Conservation (phyloP, 768 basidiomycete genomes). For the Arthromyces matolae region DNA sequence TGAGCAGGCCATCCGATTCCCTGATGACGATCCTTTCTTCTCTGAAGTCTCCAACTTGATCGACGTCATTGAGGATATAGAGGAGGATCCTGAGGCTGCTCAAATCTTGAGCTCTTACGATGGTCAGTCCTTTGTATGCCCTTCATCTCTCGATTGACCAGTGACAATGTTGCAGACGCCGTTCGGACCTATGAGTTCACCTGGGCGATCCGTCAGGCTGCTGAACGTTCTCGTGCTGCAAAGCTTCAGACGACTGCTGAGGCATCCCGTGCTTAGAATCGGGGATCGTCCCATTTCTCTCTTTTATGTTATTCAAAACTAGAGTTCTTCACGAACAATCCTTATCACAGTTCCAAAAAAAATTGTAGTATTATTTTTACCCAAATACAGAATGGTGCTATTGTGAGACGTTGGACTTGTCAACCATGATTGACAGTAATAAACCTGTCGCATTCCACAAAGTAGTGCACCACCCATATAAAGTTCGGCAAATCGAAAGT, state of each 20-base stretch:
- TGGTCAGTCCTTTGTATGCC: conserved; percentile 41
- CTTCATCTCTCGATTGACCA: neutral
- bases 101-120: conserved; percentile 83
- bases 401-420: neutral
- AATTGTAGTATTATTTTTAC: no score
- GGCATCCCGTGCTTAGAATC: conserved; percentile 20
- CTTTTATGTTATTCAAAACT: neutral
- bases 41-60: conserved; percentile 89
- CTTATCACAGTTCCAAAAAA: no score
- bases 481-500: no score
- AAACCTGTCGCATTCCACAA: no score
- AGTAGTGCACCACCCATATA: no score
- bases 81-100: conserved; percentile 76
- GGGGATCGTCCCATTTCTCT: neutral
- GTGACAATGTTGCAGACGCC: conserved; percentile 50
- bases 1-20: conserved; percentile 68
- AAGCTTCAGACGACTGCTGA: conserved; percentile 35
- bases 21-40: conserved; percentile 90
- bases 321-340: no score
- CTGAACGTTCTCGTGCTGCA: conserved; percentile 58
- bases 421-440: no score
- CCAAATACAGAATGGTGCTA: neutral
- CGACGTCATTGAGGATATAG: conserved; percentile 85
- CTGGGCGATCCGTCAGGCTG: conserved; percentile 86
- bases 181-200: conserved; percentile 87